Base-by-base conservation (phyloP, 78 protist species). In the Guillardia theta region DNA sequence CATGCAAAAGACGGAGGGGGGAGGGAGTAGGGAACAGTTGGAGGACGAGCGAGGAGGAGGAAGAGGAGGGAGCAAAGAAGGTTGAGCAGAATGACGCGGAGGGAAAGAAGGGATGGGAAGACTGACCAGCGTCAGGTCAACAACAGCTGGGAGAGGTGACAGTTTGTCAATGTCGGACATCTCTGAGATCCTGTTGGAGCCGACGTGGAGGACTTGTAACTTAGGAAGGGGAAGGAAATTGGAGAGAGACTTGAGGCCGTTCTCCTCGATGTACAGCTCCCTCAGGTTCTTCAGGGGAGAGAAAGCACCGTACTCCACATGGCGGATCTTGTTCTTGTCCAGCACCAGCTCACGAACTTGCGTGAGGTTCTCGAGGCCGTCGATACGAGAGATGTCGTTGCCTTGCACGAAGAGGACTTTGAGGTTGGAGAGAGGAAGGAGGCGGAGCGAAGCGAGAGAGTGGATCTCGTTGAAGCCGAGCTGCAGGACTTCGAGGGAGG, bases 251-350 rank as follows among this genome's bases (percentile, higher is more conserved):
- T 90, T 64, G 22, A 96, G 92, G 19, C 78, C 94, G 62, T 94
- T 94, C 88, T 96, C 97, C 58, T 96, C 97, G 77, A 96, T 80
- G 8, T 58, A 8, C 5, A 96, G 94, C 93, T 96, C 96, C 19
- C 95, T 92, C 6, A 96, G 93, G 41, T 41, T 1, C 12, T 2
- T 19, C n/a, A 83, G 80, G 30, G 33, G 22, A 8, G 0, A 1
- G 22, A 93, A 62, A 30, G 44, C 0, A 22, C 41, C 39, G 45
- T 33, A 47, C 21, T 43, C 88, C 22, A 93, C 3, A 76, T 45
- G 47, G n/a, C 78, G 0, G 45, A 96, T 70, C 39, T 78, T 64
- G 93, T 96, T 96, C 62, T 53, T 21, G 62, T 80, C 93, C 21
- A 96, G 88, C 19, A 76, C 64, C 41, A 70, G 83, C 62, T 87